Conservation (phyloP, 2,329 filamentous ascomycete genomes). For the Penicillium digitatum region DNA sequence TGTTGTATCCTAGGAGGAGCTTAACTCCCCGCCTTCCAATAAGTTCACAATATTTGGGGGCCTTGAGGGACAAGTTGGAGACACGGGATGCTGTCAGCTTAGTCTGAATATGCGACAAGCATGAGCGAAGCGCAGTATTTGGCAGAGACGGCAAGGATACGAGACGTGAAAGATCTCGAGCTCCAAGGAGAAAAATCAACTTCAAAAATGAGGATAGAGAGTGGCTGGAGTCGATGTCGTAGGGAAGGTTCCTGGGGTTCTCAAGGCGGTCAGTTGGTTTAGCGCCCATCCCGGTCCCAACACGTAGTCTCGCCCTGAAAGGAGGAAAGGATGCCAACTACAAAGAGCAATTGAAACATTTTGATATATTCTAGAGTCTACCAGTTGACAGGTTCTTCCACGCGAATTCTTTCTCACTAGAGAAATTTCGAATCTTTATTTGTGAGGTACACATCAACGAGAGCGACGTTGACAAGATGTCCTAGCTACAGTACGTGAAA, state of each 20-base stretch:
- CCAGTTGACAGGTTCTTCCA: not conserved
- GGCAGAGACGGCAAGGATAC: not conserved
- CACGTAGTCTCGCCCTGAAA: not conserved
- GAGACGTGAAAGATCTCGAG: conserved; percentile 3
- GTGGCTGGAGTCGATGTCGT: conserved; percentile 26
- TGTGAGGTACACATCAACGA: not conserved
- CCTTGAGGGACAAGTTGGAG: conserved; percentile 16
- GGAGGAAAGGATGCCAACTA: not conserved
- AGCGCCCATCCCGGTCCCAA: conserved; percentile 14
- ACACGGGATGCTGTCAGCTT: conserved; percentile 22
- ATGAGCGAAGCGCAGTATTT: conserved; percentile 27
- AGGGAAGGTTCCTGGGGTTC: conserved; percentile 14
- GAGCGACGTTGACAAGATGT: not conserved
- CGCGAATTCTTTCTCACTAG: not conserved
- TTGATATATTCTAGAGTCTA: too few relatives aligned
- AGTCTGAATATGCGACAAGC: conserved; percentile 26
- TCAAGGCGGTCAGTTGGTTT: conserved; percentile 24
- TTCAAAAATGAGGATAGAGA: conserved; percentile 14
- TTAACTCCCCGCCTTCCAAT: conserved; percentile 26
- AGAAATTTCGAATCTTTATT: not conserved
- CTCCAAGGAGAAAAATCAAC: not conserved
- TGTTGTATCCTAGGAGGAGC: conserved; percentile 28
- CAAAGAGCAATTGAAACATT: not conserved
- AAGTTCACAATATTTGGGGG: conserved; percentile 20
- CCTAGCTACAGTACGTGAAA: not conserved